Base-by-base conservation (phyloP, 345 rosid genomes). In the Eucalyptus sp. region DNA sequence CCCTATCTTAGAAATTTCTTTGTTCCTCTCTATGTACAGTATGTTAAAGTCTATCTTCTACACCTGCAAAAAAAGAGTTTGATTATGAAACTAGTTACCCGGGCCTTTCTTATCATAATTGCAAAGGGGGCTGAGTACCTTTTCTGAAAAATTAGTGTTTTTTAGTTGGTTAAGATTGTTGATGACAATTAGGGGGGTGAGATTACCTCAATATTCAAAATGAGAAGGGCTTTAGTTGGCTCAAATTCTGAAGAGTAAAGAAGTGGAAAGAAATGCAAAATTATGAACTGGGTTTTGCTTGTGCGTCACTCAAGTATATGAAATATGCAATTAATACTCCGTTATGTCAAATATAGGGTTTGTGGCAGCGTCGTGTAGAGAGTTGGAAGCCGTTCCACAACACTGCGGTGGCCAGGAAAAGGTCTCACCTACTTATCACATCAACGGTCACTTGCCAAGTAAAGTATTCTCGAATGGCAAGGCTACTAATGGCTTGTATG, bases 341-440 rank as follows among this genome's bases (percentile, higher is more conserved):
- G 25, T 54, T 46, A 7, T 89, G 66, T 51, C 50, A 51, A 24
- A 92, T 90, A 88, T 96, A 96, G 99, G 99, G 86, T 94, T 97
- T 48, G 94, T 97, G 91, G 98, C 96, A 50, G 99, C 99, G 88
- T 94, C 99, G 54, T 90, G 95, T 87, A 91, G 98, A 81, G 93
- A 96, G 86, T 88, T 97, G 88, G 97, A 97, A 49, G 56, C n/a
- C 25, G 20, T 94, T 50, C 85, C 93, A 43, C 94, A 92, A 88
- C 91, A 91, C 81, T 66, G 90, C 89, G 86, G 86, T 89, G 87
- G 86, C 87, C 90, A 90, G 48, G 91, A 91, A 56, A 93, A 93
- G 90, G 89, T 87, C 5, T 37, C 87, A 64, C 6, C 58, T 18
- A 83, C 68, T 91, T 50, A 50, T 60, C 81, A 29, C 56, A 33